These are phyloP conservation scores for Suillus bovinus DNA, from an alignment of 768 basidiomycete species.

Conservation along the genomic window DNA sequence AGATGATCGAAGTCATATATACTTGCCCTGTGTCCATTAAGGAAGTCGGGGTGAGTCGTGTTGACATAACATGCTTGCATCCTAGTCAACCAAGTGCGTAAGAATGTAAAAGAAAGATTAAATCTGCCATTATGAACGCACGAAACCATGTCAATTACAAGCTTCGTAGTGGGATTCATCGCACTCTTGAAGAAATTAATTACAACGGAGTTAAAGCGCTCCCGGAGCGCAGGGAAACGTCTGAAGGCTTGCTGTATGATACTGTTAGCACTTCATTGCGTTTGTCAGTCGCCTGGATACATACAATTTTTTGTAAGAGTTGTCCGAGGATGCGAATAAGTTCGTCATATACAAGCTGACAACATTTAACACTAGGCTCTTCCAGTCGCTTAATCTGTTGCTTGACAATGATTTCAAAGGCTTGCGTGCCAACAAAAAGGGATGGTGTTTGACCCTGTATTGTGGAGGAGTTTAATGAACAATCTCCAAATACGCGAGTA, in stretches of 20 bases:
- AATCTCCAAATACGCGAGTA: background rate
- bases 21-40: slow-evolving; percentile 86
- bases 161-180: slow-evolving; percentile 93
- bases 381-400: slow-evolving; percentile 98
- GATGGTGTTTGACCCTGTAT: slow-evolving; percentile 90
- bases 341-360: slow-evolving; percentile 95
- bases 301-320: slow-evolving; percentile 84
- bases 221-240: slow-evolving; percentile 93
- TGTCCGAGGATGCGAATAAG: slow-evolving; percentile 95
- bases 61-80: slow-evolving; percentile 99
- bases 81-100: slow-evolving; percentile 37
- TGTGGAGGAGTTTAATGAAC: background rate
- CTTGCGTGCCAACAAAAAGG: slow-evolving; percentile 94
- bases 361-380: slow-evolving; percentile 92
- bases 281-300: slow-evolving; percentile 24
- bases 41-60: slow-evolving; percentile 98
- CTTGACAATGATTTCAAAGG: slow-evolving; percentile 98
- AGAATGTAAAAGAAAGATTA: background rate
- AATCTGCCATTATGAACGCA: slow-evolving; percentile 41
- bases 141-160: slow-evolving; percentile 91
- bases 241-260: slow-evolving; percentile 84
- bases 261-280: slow-evolving; percentile 10
- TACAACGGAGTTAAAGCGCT: slow-evolving; percentile 94
- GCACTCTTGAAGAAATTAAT: slow-evolving; percentile 95
- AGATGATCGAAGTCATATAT: slow-evolving; percentile 1